phyloP scores from a whole-genome alignment of 2,329 filamentous ascomycete genomes.

The Pseudocercospora fuligena region DNA sequence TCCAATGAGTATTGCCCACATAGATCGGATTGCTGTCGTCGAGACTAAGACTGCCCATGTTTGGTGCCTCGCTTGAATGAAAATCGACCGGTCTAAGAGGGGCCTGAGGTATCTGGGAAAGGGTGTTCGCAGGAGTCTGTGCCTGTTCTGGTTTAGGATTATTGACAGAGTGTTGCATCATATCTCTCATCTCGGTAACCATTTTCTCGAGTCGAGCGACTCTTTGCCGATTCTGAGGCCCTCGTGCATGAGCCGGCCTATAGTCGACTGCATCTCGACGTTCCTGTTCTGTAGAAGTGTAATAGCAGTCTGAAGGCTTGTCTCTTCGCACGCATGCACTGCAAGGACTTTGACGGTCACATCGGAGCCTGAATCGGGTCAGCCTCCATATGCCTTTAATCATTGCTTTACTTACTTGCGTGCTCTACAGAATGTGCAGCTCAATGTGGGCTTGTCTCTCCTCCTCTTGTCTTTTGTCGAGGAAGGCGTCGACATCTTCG shows the following conservation, averaged over 20 bases:
- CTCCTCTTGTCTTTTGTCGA: neutral
- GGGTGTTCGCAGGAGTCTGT: neutral
- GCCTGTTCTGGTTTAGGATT: neutral
- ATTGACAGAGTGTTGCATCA: conserved; percentile 1
- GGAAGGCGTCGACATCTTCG: conserved; percentile 1
- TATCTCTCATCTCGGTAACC: conserved; percentile 7
- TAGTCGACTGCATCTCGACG: conserved; percentile 4
- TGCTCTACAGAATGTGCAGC: conserved; percentile 6
- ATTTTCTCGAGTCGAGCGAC: conserved; percentile 4
- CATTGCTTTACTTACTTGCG: neutral
- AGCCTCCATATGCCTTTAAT: neutral
- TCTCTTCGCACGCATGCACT: conserved; percentile 7
- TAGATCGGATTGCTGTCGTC: neutral
- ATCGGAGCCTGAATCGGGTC: conserved; percentile 7
- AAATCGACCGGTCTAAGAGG: neutral
- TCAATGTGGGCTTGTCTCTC: conserved; percentile 5
- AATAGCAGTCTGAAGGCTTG: conserved; percentile 1
- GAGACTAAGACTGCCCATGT: conserved; percentile 4
- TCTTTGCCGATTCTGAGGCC: neutral
- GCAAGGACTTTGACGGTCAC: conserved; percentile 14
- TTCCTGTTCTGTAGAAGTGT: neutral
- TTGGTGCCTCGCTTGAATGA: neutral
- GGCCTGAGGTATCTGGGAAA: neutral
- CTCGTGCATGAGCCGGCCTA: neutral
- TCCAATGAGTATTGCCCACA: conserved; percentile 13